Evolutionary conservation across 768 basidiomycete genomes (phyloP).

Genomic region (Trametes cingulata): DNA sequence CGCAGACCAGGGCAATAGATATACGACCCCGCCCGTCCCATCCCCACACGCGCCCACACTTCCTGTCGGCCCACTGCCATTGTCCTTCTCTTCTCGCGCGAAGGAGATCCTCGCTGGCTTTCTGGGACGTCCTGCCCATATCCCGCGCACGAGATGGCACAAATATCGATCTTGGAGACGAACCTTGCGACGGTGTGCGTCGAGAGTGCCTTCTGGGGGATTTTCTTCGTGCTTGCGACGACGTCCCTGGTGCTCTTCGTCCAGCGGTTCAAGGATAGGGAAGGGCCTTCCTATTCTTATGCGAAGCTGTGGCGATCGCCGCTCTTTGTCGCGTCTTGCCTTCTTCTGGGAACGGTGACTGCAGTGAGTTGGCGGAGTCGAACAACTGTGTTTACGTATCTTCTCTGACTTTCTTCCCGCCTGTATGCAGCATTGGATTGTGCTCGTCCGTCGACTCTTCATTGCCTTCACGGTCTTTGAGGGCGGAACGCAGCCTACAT

Average conservation of each 20-base stretch:
- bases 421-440: constrained; percentile 4
- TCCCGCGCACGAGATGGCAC: background rate
- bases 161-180: background rate
- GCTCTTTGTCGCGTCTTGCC: background rate
- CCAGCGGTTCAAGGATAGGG: background rate
- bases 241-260: background rate
- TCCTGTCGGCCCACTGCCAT: background rate
- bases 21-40: background rate
- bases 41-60: background rate
- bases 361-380: background rate
- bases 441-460: constrained; percentile 4
- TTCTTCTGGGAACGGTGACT: background rate
- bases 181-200: constrained; percentile 6
- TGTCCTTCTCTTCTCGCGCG: background rate
- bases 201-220: constrained; percentile 3
- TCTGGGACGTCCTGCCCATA: background rate
- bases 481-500: background rate
- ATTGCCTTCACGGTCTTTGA: constrained; percentile 1
- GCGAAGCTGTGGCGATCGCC: background rate
- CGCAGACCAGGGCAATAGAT: background rate
- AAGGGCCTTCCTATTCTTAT: background rate
- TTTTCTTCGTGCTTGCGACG: background rate
- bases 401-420: background rate
- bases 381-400: background rate
- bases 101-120: background rate